Base-by-base conservation (phyloP, 2,329 filamentous ascomycete species). In the Teratosphaeria pseudoeucalypti region DNA sequence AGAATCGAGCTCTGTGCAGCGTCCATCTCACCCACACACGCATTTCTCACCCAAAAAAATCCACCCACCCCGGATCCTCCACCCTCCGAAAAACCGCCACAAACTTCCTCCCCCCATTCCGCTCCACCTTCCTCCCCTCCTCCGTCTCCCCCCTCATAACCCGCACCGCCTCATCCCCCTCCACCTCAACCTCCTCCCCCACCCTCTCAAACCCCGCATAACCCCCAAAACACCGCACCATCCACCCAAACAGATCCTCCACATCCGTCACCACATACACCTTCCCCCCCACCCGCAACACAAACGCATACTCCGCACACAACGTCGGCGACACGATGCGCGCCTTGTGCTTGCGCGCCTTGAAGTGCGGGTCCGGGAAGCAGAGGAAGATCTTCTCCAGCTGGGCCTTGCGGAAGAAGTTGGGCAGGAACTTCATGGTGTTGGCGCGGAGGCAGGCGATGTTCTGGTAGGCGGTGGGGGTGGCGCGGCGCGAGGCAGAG, bases 371-470 rank as follows among this genome's bases (percentile, higher is more conserved):
- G 70, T 99, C 94, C 0, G 94, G 94, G 72, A 99, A 99, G 78
- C 94, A 99, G 68, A 99, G 89, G 74, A 99, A 99, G 71, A 97
- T 89, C 72, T 95, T 95, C 63, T 82, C 83, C 14, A 99, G 83
- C 72, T 96, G 92, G 14, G 77, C 80, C 69, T 86, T 88, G 58
- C 76, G 78, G 79, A 99, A 97, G 80, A 96, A 96, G 72, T 99
- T 97, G 63, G 95, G 92, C n/a, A 99, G 79, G 75, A 97, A 99
- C 74, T 99, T 99, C 94, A 99, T 99, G 5, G 90, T 90, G 77
- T 99, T 99, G 65, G 90, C 89, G 63, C 94, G 87, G 55, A 99
- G 79, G 71, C 90, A 95, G 37, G 88, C 86, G 58, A 92, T 87
- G 73, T 99, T 99, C 71, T 95, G 87, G 73, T 90, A 97, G 54